These are phyloP conservation scores for Sungouiozyma ichnusensis DNA, from an alignment of 805 yeast species.

Conservation along the genomic window DNA sequence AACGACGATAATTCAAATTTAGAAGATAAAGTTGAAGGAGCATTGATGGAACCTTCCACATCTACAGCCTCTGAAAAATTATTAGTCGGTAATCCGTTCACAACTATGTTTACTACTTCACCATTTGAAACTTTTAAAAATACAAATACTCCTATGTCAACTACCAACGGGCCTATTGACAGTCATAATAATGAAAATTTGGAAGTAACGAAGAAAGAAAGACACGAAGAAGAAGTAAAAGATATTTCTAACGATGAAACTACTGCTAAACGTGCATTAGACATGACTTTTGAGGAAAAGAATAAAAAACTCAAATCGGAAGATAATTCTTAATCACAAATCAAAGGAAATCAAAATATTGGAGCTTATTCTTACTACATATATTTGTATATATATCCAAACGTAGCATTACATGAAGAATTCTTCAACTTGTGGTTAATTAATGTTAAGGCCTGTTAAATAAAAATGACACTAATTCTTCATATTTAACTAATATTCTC, in stretches of 20 bases:
- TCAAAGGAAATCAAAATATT: too few relatives aligned
- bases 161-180: background rate
- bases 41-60: background rate
- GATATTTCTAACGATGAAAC: background rate
- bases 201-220: too few relatives aligned
- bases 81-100: constrained; percentile 1
- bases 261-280: background rate
- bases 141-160: background rate
- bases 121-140: background rate
- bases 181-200: background rate
- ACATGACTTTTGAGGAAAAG: background rate
- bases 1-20: background rate
- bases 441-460: too few relatives aligned
- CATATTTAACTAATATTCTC: too few relatives aligned
- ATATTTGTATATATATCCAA: too few relatives aligned
- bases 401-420: too few relatives aligned
- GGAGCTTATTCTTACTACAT: too few relatives aligned
- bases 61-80: background rate
- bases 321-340: background rate
- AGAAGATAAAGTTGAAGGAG: background rate
- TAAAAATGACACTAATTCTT: too few relatives aligned
- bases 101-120: background rate
- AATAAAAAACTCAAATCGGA: background rate
- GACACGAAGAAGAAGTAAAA: background rate
- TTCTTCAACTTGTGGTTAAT: too few relatives aligned